phyloP scores from a whole-genome alignment of 1,139 yeast genomes.

The Nakaseomyces glabratus region DNA sequence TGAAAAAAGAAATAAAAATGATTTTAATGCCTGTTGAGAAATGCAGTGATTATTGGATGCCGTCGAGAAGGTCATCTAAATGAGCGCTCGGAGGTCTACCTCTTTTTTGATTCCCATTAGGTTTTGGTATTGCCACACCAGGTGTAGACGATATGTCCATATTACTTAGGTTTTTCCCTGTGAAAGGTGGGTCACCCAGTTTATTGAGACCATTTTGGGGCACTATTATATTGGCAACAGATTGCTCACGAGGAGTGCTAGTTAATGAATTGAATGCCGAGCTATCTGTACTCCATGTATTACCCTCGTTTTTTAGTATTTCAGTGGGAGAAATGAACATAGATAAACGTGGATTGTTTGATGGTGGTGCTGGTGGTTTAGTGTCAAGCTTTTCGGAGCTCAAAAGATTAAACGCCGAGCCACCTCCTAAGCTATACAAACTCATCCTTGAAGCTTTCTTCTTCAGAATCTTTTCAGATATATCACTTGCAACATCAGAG shows the following conservation, averaged over 20 bases:
- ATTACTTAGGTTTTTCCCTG: neutral
- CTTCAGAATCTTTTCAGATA: constrained; percentile 19
- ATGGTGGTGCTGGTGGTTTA: neutral
- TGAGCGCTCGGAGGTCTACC: constrained; percentile 20
- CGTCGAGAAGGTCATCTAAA: constrained; percentile 16
- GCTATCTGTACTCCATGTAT: constrained; percentile 6
- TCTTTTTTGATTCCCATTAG: constrained; percentile 7
- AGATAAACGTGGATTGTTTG: constrained; percentile 21
- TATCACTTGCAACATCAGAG: constrained; percentile 15
- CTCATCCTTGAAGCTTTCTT: constrained; percentile 16
- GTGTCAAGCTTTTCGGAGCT: constrained; percentile 7
- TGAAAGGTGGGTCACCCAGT: neutral
- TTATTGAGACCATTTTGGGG: neutral
- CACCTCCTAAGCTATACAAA: constrained; percentile 21
- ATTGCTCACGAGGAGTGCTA: constrained; percentile 8
- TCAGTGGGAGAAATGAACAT: constrained; percentile 35
- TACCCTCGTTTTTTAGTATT: constrained; percentile 16
- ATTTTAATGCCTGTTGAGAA: too few species aligned
- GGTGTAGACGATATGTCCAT: neutral
- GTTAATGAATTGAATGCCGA: constrained; percentile 7
- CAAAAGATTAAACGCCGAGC: constrained; percentile 11
- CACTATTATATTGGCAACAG: constrained; percentile 8
- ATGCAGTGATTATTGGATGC: too few species aligned
- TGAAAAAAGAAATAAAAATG: too few species aligned
- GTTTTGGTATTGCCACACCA: constrained; percentile 1